Conservation (phyloP, 352 stramenopile genomes). For the Peronosclerospora sorghi region DNA sequence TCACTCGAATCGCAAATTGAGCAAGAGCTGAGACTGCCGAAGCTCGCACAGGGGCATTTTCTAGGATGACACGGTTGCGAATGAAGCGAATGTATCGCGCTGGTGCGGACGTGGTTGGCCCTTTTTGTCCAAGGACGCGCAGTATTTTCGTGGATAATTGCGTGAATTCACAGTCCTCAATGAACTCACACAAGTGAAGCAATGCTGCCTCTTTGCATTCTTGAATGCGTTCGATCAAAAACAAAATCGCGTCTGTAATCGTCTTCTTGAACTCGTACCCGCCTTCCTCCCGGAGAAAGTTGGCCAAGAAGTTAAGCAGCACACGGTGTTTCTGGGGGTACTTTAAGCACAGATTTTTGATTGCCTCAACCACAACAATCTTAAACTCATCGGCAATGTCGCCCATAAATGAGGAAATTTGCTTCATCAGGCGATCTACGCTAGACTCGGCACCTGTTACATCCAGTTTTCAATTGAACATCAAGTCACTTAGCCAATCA, state of each 20-base stretch:
- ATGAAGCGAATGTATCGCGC: constrained; percentile 99
- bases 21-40: constrained; percentile 93
- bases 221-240: constrained; percentile 93
- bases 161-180: constrained; percentile 94
- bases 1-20: constrained; percentile 93
- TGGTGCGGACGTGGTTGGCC: constrained; percentile 88
- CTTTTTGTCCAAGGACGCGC: constrained; percentile 92
- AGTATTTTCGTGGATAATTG: constrained; percentile 90
- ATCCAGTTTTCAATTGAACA: background rate
- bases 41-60: constrained; percentile 94
- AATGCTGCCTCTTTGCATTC: constrained; percentile 95
- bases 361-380: constrained; percentile 95
- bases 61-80: constrained; percentile 99
- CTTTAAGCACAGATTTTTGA: constrained; percentile 96
- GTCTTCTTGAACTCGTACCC: constrained; percentile 99
- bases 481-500: constrained; percentile 1
- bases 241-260: constrained; percentile 96
- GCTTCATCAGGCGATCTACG: constrained; percentile 94
- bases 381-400: constrained; percentile 99
- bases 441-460: constrained; percentile 85
- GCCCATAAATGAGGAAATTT: constrained; percentile 97
- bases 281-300: constrained; percentile 93
- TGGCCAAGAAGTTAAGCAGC: constrained; percentile 96
- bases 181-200: constrained; percentile 99
- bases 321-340: constrained; percentile 97